Conservation (phyloP, 1,284 basidiomycete species). For the Cryptococcus neoformans region DNA sequence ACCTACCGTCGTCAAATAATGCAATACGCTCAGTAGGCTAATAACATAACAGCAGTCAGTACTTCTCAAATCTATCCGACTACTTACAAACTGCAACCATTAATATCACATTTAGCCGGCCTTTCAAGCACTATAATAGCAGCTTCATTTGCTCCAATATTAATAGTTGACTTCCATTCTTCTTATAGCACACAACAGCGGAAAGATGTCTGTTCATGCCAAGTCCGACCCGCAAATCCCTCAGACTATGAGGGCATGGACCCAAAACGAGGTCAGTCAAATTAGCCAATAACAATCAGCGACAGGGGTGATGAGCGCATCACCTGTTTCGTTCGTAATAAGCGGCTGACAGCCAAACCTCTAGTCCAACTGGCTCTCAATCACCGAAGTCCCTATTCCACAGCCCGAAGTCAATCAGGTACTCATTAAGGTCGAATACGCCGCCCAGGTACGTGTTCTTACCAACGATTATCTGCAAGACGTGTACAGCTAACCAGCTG, state of each 20-base stretch:
- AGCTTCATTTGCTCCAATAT: neutral
- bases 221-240: constrained; percentile 7
- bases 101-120: neutral
- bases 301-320: too few species aligned
- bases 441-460: constrained; percentile 26
- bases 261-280: constrained; percentile 19
- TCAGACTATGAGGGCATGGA: constrained; percentile 33
- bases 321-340: too few species aligned
- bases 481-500: neutral
- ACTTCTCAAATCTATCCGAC: neutral
- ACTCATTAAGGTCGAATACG: constrained; percentile 44
- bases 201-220: constrained; percentile 7
- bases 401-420: constrained; percentile 37
- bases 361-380: constrained; percentile 3
- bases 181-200: too few species aligned
- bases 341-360: too few species aligned
- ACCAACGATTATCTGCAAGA: neutral
- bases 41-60: too few species aligned
- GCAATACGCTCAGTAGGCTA: too few species aligned
- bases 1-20: too few species aligned
- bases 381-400: constrained; percentile 36
- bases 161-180: neutral
- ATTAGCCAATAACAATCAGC: neutral
- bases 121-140: neutral
- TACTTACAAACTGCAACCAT: neutral